Conservation (phyloP, 2,329 filamentous ascomycete species). For the Colletotrichum cereale region DNA sequence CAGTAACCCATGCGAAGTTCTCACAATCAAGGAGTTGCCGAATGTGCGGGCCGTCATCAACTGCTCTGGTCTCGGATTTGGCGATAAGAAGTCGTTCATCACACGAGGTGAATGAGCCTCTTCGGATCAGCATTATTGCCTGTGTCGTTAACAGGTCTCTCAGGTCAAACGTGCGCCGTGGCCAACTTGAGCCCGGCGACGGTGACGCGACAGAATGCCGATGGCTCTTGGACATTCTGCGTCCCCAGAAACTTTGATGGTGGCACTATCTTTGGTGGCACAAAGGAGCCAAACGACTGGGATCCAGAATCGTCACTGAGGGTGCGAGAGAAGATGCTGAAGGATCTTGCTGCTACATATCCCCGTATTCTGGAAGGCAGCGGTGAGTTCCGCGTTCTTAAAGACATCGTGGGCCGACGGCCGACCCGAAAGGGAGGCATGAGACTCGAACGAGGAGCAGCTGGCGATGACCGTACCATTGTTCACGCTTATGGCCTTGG, state of each 20-base stretch:
- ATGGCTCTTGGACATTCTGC: slow-evolving; percentile 73
- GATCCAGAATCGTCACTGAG: slow-evolving; percentile 60
- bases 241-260: slow-evolving; percentile 72
- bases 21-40: slow-evolving; percentile 47
- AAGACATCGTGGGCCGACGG: slow-evolving; percentile 60
- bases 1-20: slow-evolving; percentile 53
- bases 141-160: not conserved
- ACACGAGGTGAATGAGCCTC: slow-evolving; percentile 53
- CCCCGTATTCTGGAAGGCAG: slow-evolving; percentile 48
- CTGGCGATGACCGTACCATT: slow-evolving; percentile 44
- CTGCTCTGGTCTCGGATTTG: slow-evolving; percentile 60
- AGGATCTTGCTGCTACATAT: slow-evolving; percentile 51
- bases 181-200: slow-evolving; percentile 53
- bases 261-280: slow-evolving; percentile 75
- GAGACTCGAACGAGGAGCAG: slow-evolving; percentile 64
- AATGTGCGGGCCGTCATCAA: slow-evolving; percentile 56
- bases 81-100: slow-evolving; percentile 56
- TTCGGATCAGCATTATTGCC: not conserved
- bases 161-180: slow-evolving; percentile 62
- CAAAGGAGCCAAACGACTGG: slow-evolving; percentile 72
- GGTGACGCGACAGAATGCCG: slow-evolving; percentile 71
- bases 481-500: slow-evolving; percentile 72
- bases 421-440: slow-evolving; percentile 61
- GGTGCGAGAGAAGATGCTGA: slow-evolving; percentile 62
- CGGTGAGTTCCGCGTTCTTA: slow-evolving; percentile 50